These are phyloP conservation scores for Aspergillus saccharolyticus DNA, from an alignment of 495 filamentous ascomycete species.

Conservation along the genomic window DNA sequence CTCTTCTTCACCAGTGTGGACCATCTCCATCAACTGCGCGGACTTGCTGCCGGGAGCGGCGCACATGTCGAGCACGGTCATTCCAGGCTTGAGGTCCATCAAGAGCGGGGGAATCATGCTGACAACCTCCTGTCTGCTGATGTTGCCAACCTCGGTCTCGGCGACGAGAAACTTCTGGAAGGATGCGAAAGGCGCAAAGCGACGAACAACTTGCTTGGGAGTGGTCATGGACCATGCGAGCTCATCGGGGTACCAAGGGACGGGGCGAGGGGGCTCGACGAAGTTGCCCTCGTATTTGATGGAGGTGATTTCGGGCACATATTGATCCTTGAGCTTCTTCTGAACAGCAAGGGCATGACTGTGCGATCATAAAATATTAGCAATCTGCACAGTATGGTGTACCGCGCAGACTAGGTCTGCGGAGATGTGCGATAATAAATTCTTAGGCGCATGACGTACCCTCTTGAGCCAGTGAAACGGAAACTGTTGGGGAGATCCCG, in stretches of 20 bases:
- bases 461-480: constrained; percentile 89
- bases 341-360: constrained; percentile 86
- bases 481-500: constrained; percentile 92
- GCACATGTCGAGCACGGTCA: constrained; percentile 91
- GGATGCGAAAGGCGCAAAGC: constrained; percentile 83
- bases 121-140: constrained; percentile 92
- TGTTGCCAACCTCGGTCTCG: constrained; percentile 94
- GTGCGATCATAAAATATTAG: constrained; percentile 12
- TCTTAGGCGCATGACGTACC: constrained; percentile 40
- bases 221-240: constrained; percentile 96
- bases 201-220: constrained; percentile 86
- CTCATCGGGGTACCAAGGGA: constrained; percentile 88
- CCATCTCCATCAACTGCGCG: constrained; percentile 88
- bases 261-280: constrained; percentile 73
- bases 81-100: constrained; percentile 83
- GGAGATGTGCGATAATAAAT: background rate
- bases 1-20: constrained; percentile 86
- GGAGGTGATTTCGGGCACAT: constrained; percentile 81
- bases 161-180: constrained; percentile 99
- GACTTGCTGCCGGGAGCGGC: constrained; percentile 96
- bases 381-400: background rate
- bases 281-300: constrained; percentile 73
- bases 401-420: background rate
- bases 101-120: constrained; percentile 97
- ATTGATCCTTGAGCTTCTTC: constrained; percentile 74